Base-by-base conservation (phyloP, 305 asterid species). In the Salvia sclarea region DNA sequence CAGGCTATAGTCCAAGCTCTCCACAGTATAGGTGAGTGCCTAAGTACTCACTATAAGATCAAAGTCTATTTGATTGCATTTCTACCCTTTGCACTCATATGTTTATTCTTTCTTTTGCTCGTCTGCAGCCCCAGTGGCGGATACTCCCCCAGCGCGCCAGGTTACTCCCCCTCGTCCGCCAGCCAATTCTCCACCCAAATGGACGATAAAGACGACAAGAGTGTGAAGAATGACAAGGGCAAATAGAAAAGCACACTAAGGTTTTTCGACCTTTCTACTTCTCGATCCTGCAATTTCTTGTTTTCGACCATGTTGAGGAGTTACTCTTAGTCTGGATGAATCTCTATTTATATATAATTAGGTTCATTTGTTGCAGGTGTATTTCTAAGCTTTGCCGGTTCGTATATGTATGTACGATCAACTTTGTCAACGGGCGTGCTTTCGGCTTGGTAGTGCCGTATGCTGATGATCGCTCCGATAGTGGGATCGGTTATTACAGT, bases 121-220 rank as follows among this genome's bases (percentile, higher is more conserved):
- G 33, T 78, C 17, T 76, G 28, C 84, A 94, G 99, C 80, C 97
- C 96, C 13, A 89, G 96, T 78, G 95, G 91, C 70, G 98, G 96
- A 44, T 93, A 90, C 80, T 93, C 97, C 20, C 97, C 97, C 6
- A 93, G 92, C 68, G 95, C 91, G 38, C 98, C 98, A 28, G 98
- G 98, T 56, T 94, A 94, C 73, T 91, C 99, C 28, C 98, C 98
- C 1, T 82, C 98, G n/a, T 84, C 98, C 16, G 81, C 95, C 33
- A 82, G 93, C 76, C 96, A 94, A 75, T 90, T 83, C 84, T 91
- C 95, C 25, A 87, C 98, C 53, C 82, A 73, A 8, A 79, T 78
- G 11, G 85, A 80, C 22, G 96, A 84, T 10, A 76, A 54, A 61
- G 94, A 88, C 41, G 85, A 86, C 59, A 83, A 83, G 82, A 85